Evolutionary conservation across 129 eudicot genomes (phyloP), one percentile per base, ranked within the genome.

Genomic region (Chrysanthemum seticuspe): DNA sequence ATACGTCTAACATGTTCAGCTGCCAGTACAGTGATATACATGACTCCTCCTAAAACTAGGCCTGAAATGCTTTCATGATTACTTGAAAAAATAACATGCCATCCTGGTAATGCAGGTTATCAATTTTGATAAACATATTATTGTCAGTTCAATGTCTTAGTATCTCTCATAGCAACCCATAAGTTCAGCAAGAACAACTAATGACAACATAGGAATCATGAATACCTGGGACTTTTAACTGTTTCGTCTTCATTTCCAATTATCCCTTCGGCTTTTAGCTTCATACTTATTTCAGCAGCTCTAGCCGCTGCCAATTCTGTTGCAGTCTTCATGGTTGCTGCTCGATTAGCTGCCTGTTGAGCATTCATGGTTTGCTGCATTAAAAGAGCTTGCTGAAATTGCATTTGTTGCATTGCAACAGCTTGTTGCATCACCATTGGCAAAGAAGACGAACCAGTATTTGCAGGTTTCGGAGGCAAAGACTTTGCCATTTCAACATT

Each of bases 381-480:
- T 54, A 91, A 14, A 62, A 95, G 77, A 59, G 99, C 96, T 84
- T 95, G 99, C 85, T 95, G 99, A 84, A 95, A 95, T 66, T 95
- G 99, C 99, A 94, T 94, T 67, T 94, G 99, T 67, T 94, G 99
- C 97, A 90, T 85, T 31, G 96, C 99, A 61, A 94, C 98, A 36
- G 98, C 97, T 80, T 94, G 99, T 78, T 95, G 97, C 99, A 95
- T 95, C 83, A 80, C 87, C 88, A 85, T 77, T 8, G 97, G 95
- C 67, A 88, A 78, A 56, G 97, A 87, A 62, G 98, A 88, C 7
- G 91, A 83, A 76, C 81, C 83, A 67, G 92, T 56, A 83, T 67
- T 79, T 31, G 89, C 79, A 44, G 98, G 84, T 75, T 82, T 95
- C 56, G 78, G 87, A 78, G 99, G 99, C 62, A 95, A 88, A 62